Evolutionary conservation across 768 basidiomycete genomes (phyloP).

Genomic region (Rubroboletus satanas): DNA sequence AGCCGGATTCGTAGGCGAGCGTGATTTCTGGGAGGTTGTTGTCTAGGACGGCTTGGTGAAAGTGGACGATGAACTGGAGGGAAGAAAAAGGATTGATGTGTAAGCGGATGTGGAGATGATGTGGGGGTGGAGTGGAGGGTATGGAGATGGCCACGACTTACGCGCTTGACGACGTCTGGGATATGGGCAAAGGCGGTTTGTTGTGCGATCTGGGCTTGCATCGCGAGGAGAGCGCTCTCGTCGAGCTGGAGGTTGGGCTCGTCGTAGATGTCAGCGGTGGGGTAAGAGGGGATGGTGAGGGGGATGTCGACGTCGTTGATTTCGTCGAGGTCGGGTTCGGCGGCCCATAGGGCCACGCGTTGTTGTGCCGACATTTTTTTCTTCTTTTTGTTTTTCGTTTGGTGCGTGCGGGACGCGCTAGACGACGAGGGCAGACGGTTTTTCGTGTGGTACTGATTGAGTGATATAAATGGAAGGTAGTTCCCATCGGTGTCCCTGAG

Average conservation of each 20-base stretch:
- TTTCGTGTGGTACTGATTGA: not conserved
- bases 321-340: constrained; percentile 76
- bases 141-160: constrained; percentile 34
- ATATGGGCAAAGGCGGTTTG: constrained; percentile 80
- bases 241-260: constrained; percentile 57
- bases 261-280: constrained; percentile 29
- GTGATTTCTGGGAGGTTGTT: constrained; percentile 92
- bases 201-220: constrained; percentile 83
- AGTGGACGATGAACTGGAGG: constrained; percentile 85
- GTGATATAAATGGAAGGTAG: constrained; percentile 8
- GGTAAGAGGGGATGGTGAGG: constrained; percentile 27
- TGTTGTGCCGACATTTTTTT: constrained; percentile 51
- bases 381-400: not conserved
- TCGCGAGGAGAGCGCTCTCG: constrained; percentile 62
- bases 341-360: constrained; percentile 69
- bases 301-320: constrained; percentile 63
- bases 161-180: constrained; percentile 86
- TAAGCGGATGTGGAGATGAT: not conserved
- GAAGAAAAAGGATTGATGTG: not conserved
- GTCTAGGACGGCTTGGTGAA: constrained; percentile 87
- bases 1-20: constrained; percentile 92
- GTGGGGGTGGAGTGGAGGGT: not conserved
- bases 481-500: constrained; percentile 9
- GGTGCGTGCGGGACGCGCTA: not conserved
- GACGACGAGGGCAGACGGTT: not conserved